These are phyloP conservation scores for Saccharomycopsis fodiens DNA, from an alignment of 805 yeast species.

Conservation along the genomic window DNA sequence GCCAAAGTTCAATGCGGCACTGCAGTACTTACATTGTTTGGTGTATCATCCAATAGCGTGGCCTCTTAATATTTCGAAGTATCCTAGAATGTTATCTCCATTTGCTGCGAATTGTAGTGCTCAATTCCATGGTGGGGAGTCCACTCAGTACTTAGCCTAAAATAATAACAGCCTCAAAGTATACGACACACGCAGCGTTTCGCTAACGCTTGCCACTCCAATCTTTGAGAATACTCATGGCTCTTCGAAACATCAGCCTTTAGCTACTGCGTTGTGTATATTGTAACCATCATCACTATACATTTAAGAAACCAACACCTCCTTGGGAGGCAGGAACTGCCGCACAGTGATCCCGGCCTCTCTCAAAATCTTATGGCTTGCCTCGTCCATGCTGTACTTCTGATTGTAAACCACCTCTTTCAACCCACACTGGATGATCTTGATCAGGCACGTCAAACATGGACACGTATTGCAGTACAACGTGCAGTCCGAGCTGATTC, in stretches of 20 bases:
- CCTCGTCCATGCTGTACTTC: constrained; percentile 83
- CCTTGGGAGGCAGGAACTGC: constrained; percentile 36
- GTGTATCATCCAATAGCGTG: no score
- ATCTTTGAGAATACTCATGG: not conserved
- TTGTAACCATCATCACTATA: not conserved
- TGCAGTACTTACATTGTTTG: no score
- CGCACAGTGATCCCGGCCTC: constrained; percentile 70
- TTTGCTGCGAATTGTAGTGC: no score
- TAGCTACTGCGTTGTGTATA: no score
- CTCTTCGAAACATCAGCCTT: no score
- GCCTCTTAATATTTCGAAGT: no score
- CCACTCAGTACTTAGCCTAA: no score
- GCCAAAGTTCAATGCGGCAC: no score
- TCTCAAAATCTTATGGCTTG: constrained; percentile 61
- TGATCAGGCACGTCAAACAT: constrained; percentile 90
- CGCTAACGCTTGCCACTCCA: not conserved
- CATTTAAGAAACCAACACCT: constrained; percentile 22
- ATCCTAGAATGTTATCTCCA: no score
- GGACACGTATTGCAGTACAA: constrained; percentile 97
- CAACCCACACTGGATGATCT: constrained; percentile 89
- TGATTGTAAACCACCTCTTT: constrained; percentile 89
- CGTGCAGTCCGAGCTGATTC: constrained; percentile 55
- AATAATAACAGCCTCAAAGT: not conserved
- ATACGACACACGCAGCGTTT: not conserved
- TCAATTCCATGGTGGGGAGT: no score